Percentiles rank a stretch among this genome's conserved stretches.
These are phyloP conservation scores for Fusarium nelsonii DNA, from an alignment of 2,329 filamentous ascomycete species.

Conservation along the genomic window DNA sequence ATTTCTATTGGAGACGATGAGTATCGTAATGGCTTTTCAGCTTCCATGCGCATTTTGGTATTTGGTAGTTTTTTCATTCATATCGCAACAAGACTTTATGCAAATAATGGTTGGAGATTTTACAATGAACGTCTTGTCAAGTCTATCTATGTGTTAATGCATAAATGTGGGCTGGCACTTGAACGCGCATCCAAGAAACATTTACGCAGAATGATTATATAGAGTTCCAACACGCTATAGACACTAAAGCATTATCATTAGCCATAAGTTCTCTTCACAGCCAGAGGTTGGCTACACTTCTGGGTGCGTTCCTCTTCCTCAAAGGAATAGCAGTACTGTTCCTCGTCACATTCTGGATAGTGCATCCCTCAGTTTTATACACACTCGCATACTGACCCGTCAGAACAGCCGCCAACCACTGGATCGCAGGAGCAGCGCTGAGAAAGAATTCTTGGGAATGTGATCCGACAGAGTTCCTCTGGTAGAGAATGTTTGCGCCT, in stretches of 20 bases:
- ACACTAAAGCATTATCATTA: background rate
- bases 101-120: no score
- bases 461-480: conserved; percentile 38
- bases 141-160: no score
- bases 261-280: background rate
- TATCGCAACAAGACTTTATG: no score
- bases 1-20: background rate
- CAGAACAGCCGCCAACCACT: conserved; percentile 34
- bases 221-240: background rate
- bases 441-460: conserved; percentile 28
- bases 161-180: no score
- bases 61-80: no score
- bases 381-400: conserved; percentile 19
- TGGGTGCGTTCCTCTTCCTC: conserved; percentile 20
- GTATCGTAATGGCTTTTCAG: no score
- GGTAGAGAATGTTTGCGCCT: conserved; percentile 43
- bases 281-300: conserved; percentile 36
- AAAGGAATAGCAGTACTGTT: conserved; percentile 26
- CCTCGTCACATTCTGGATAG: conserved; percentile 39
- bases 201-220: no score
- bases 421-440: conserved; percentile 19
- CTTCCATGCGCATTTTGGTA: no score
- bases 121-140: no score
- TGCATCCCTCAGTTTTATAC: conserved; percentile 38
- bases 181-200: no score